Evolutionary conservation across 2,329 filamentous ascomycete species (phyloP), one percentile per base, ranked within the genome.

Genomic region (Botrytis byssoidea): DNA sequence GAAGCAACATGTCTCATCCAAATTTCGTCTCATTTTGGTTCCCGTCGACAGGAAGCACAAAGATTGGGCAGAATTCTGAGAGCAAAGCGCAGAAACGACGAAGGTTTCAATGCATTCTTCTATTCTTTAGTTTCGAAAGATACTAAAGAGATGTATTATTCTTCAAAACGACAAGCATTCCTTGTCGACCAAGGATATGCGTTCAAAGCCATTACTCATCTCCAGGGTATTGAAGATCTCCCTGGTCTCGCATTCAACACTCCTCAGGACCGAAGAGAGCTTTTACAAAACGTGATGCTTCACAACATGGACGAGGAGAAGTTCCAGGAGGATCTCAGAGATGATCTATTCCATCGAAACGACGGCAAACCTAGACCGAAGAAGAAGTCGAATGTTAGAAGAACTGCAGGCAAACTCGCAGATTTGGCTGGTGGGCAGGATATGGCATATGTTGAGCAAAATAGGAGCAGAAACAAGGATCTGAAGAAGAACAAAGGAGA

Each of bases 61-160:
- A 90, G 96, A 3, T 86, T 98, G 0, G 96, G 96, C 5, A 92
- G 96, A 70, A 98, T 99, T 79, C 88, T 99, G 4, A 89, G 96
- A 83, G 96, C 96, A 22, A 99, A 99, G 84, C 90, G 96, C 29
- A 89, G 96, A 81, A 98, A 98, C 79, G 96, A 99, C 78, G 96
- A 98, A 82, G 96, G 96, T 12, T 99, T 99, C 83, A 99, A 99
- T 81, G 96, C 96, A 0, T 99, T 98, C 83, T 99, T 99, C 85
- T 99, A 99, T 84, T 97, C 94, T 0, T 88, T 99, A 0, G 96
- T 99, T 5, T 97, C 93, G 9, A 98, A 98, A 82, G 96, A 99
- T 81, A 99, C 96, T 0, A 92, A 95, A 75, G 96, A 99, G 82
- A 98, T 99, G 95, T 96, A 91, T 81, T 99, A 97, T 82, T 98